Evolutionary conservation across 2,329 filamentous ascomycete genomes (phyloP), one percentile per base, ranked within the genome.

Genomic region (Alternaria rosae): DNA sequence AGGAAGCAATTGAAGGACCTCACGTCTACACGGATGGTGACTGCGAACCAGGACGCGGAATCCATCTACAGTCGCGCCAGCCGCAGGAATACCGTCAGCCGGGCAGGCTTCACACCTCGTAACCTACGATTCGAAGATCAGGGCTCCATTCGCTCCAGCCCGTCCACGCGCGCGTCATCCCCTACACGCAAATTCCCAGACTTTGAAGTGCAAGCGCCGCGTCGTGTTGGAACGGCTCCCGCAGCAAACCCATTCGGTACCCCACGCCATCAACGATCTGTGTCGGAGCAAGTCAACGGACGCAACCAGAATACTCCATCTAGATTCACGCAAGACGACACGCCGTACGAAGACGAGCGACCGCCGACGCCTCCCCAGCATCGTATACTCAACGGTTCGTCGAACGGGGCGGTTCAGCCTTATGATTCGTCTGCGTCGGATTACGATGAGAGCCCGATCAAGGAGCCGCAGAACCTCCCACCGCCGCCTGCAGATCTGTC

Each of bases 1-100:
- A 89, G 94, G 69, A 91, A 89, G 75, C 89, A 91, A 73, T 81
- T 99, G 76, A 98, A 97, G 80, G 93, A 97, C 61, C 83, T 94
- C 45, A 97, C 94, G 0, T 89, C 91, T 5, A 88, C 88, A 57
- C 88, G 93, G 21, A 94, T 97, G 87, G 88, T 87, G 26, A 42
- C 76, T 26, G 50, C 75, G 10, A 62, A 56, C 12, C 68, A 72
- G 3, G 70, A 72, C n/a, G 53, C 65, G 13, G 67, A 72, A 7
- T 62, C 85, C 84, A 15, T 82, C 15, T 72, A 71, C 62, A 68
- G 73, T 23, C 69, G 76, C n/a, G 71, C 76, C 41, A 77, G 77
- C 56, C 77, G 80, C n/a, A 81, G 82, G 54, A 82, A 81, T 58
- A 83, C 79, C 23, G 75, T 79, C 8, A 80, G 79, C 56, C 80